Evolutionary conservation across 2,329 filamentous ascomycete genomes (phyloP), one percentile per base, ranked within the genome.

Genomic region (Xylogone sp.): DNA sequence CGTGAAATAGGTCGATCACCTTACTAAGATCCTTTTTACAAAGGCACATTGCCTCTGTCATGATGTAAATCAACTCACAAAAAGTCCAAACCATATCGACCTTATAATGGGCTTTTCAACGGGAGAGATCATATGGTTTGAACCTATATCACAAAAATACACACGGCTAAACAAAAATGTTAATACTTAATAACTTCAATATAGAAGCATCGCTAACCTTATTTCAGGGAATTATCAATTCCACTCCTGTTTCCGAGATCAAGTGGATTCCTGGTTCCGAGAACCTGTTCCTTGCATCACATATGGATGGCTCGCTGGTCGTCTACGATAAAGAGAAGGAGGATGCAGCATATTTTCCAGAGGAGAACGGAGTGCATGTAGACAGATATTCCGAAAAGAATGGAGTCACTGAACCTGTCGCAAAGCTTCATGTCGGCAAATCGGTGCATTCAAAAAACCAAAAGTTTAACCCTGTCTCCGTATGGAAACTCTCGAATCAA

Each of bases 301-400:
- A 97, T 67, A 88, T 90, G 77, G 92, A 99, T 64, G 94, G 94
- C 1, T 87, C 87, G 2, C 70, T 99, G 43, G 81, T 99, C 2
- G 90, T 97, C 1, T 99, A 97, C 61, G 94, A 99, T 70, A 99
- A 97, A 71, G 92, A 97, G 65, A 96, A 94, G 67, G 92, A 97
- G 57, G 92, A 97, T 66, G 84, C 86, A 1, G 77, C 84, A 1
- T 94, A 96, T 62, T 77, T 82, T 2, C 79, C 87, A 0, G 90
- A 96, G 65, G 79, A 87, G 29, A 75, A 81, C 51, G 55, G 53
- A 48, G 9, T 59, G 53, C 48, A 65, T 55, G 53, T 61, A 51
- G 61, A 66, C 54, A 56, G 66, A 54, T 54, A 60, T 55, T 50
- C 54, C 48, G 48, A 65, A 51, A 51, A 63, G 55, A 56, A 68